Evolutionary conservation across 2,329 filamentous ascomycete genomes (phyloP), one percentile per base, ranked within the genome.

Genomic region (Annulohypoxylon truncatum): DNA sequence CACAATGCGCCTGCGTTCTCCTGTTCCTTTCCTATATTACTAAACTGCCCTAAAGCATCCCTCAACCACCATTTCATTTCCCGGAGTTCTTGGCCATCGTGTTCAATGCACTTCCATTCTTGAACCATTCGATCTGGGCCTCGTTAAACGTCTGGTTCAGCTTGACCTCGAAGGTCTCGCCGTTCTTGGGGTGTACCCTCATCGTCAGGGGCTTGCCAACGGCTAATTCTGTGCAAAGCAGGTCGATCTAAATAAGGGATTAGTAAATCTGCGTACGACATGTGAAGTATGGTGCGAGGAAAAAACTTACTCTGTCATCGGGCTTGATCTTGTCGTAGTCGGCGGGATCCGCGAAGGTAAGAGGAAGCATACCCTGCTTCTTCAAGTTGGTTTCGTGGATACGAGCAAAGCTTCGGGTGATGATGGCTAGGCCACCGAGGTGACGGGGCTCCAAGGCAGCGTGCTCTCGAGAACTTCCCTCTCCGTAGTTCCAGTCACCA

Each of bases 351-450:
- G 89, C 83, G 85, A 99, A 99, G 76, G 94, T 98, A 72, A 99
- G 88, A 77, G 96, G 96, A 84, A 99, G 92, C 95, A 99, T 97
- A 84, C 96, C 96, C 89, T 99, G 96, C 91, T 99, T 99, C 93
- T 99, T 99, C 86, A 99, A 84, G 89, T 99, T 99, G 86, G 96
- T 99, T 88, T 99, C 96, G 88, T 99, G 96, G 79, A 99, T 99
- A 92, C 96, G 96, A 77, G 96, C 96, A 80, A 99, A 99, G 71
- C 89, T 93, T 79, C 93, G 91, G 78, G 92, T 94, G 80, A 99
- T 96, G 85, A 99, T 97, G 77, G 95, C 96, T 77, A 97, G 89
- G 82, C 95, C 96, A 78, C 96, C 96, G 72, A 99, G 90, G 85
- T 98, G 95, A 80, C 96, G 91, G 79, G 96, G 96, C 87, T 99